A percentile compares a stretch with the other conserved stretches of the same genome.
phyloP scores from a whole-genome alignment of 345 rosid species.

The Capsella bursapastoris region DNA sequence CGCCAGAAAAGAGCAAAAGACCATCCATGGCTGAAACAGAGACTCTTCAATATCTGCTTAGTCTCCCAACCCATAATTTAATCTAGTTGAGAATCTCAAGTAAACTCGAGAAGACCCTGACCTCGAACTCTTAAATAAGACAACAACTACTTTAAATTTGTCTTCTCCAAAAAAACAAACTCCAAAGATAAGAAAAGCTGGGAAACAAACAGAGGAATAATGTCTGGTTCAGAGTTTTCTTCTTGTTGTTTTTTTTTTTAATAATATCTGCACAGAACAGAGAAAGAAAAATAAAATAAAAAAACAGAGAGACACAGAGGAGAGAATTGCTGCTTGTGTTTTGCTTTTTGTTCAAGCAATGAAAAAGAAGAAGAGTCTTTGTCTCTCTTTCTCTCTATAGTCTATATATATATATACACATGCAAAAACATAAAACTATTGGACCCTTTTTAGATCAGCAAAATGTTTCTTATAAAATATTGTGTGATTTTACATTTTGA shows the following conservation, averaged over 20 bases:
- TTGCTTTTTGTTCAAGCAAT: slow-evolving; percentile 44
- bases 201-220: slow-evolving; percentile 19
- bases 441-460: neutral
- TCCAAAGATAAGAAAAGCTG: slow-evolving; percentile 39
- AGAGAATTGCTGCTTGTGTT: slow-evolving; percentile 13
- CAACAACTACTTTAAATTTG: slow-evolving; percentile 19
- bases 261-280: neutral
- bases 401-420: neutral
- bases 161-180: slow-evolving; percentile 43
- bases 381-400: slow-evolving; percentile 23
- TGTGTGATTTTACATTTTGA: neutral
- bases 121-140: slow-evolving; percentile 38
- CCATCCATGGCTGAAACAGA: slow-evolving; percentile 86
- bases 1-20: slow-evolving; percentile 85
- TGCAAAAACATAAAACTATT: slow-evolving; percentile 1
- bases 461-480: neutral
- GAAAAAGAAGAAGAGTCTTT: slow-evolving; percentile 32
- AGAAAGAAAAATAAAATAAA: neutral
- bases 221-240: slow-evolving; percentile 25
- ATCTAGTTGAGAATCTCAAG: neutral
- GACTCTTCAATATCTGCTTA: slow-evolving; percentile 62
- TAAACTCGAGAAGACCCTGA: neutral
- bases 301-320: slow-evolving; percentile 5
- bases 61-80: slow-evolving; percentile 49
- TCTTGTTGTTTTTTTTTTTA: too few relatives aligned